Evolutionary conservation across 208 protist genomes (phyloP), one percentile per base, ranked within the genome.

Genomic region (Leishmania turanica): DNA sequence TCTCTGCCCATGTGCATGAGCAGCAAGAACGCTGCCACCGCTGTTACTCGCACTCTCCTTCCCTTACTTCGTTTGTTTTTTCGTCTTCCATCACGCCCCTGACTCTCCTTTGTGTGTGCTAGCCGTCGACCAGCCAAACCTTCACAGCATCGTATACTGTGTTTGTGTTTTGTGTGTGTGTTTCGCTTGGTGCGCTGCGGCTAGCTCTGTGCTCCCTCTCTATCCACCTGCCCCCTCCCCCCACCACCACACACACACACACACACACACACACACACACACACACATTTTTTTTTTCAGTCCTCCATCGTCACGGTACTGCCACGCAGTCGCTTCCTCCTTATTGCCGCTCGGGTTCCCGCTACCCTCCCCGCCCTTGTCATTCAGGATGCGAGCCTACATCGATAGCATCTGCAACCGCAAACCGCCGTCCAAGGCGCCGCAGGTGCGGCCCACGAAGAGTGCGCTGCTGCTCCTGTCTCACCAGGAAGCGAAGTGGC

Each of bases 341-440:
- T 6, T 64, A 11, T 15, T 66, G 11, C 53, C 17, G n/a, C 60
- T 40, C 21, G 3, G 21, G 17, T 34, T 45, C 37, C 8, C 27
- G 21, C 34, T 68, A 27, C 58, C 34, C 58, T 11, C 58, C 17
- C 62, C 40, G 66, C 15, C 66, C 37, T 49, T 49, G 24, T 19
- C 24, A 31, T 53, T 24, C 27, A 37, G 34, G 2, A 85, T 85
- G 82, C 77, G 81, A 58, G 76, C 82, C 11, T 85, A 85, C 77
- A 85, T 85, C 42, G 77, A 85, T 68, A 81, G 82, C 77, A 85
- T 85, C 65, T 81, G 82, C 65, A 85, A 42, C 37, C 82, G 82
- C 13, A 42, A 68, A 2, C 34, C 71, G 6, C 82, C 82, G 27
- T 60, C 81, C 8, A 78, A 76, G 1, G 75, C 77, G 45, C 47